A percentile compares a stretch with the other conserved stretches of the same genome.
These are phyloP conservation scores for Crithidia expoeki DNA, from an alignment of 208 protist genomes.

Conservation along the genomic window DNA sequence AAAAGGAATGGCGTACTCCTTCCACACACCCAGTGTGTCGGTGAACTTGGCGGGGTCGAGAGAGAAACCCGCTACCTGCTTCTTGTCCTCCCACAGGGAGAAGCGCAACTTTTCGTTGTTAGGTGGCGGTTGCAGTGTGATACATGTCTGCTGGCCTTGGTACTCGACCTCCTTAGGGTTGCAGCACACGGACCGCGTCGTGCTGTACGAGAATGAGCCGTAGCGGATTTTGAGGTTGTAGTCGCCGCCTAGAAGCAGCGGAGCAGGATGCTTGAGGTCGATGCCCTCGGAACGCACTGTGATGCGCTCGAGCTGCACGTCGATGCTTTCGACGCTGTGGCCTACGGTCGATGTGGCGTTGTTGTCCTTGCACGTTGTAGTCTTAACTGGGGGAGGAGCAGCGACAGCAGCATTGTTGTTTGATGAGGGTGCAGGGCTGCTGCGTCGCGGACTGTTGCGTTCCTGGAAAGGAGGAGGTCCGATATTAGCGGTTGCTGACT, in stretches of 20 bases:
- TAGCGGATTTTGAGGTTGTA: constrained; percentile 81
- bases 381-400: not conserved
- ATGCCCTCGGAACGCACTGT: constrained; percentile 59
- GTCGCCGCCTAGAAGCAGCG: constrained; percentile 66
- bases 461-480: not conserved
- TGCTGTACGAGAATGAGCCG: constrained; percentile 43
- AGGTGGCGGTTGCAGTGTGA: constrained; percentile 27
- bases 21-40: constrained; percentile 37
- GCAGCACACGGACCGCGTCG: constrained; percentile 44
- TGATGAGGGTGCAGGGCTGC: not conserved
- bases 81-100: constrained; percentile 77
- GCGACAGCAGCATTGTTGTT: not conserved
- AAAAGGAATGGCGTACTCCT: constrained; percentile 89
- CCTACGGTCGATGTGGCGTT: not conserved
- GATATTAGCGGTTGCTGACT: not conserved
- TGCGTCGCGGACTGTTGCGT: not conserved
- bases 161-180: constrained; percentile 62
- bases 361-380: not conserved
- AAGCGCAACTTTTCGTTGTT: constrained; percentile 73
- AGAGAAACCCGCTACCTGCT: constrained; percentile 85
- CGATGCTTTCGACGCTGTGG: constrained; percentile 16
- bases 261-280: constrained; percentile 57
- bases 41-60: constrained; percentile 76
- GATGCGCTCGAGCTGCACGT: constrained; percentile 70
- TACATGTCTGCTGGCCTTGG: constrained; percentile 38